Base-by-base conservation (phyloP, 768 basidiomycete genomes). In the Auricularia cornea region DNA sequence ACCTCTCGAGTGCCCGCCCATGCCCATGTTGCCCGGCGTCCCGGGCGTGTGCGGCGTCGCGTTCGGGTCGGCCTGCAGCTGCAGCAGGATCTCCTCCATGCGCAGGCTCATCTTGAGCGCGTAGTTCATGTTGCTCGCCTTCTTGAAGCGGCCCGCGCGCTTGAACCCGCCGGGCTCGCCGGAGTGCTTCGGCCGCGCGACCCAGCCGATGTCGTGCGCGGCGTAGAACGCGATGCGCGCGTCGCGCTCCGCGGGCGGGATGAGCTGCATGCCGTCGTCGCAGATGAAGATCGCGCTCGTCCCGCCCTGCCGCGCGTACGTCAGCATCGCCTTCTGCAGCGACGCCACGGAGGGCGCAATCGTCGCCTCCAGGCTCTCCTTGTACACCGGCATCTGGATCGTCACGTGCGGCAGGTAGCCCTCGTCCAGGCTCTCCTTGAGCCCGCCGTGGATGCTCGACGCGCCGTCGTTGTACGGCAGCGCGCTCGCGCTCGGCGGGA, bases 261-360 rank as follows among this genome's bases (percentile, higher is more conserved):
- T 71, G 18, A 72, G 64, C 67, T 73, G 66, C 66, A 86, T 71
- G 65, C 85, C 85, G 66, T 87, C 85, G 62, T 87, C 85, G 64
- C 84, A 85, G 59, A 86, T 74, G 65, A 86, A 76, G 66, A 86
- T 84, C 20, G 78, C 78, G 60, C 80, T 81, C 0, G 80, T 80
- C 2, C 85, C 85, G n/a, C 85, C 85, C 67, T 86, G 54, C 3
- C 84, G 79, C 32, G 85, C 85, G 66, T 86, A 84, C 14, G 83
- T 84, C 67, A 82, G 81, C 77, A 85, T 84, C 6, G 84, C 83
- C 71, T 77, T 79, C 68, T 86, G 85, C 61, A 86, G 69, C 2
- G 82, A 84, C 35, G 81, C 77, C 63, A 82, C 79, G 0, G 81
- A 82, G 28, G 79, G 81, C 0, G 81, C 71, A 68, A 84, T 76